A percentile compares a stretch with the other conserved stretches of the same genome.
These are phyloP conservation scores for Lactarius psammicola DNA, from an alignment of 768 basidiomycete species.

Conservation along the genomic window DNA sequence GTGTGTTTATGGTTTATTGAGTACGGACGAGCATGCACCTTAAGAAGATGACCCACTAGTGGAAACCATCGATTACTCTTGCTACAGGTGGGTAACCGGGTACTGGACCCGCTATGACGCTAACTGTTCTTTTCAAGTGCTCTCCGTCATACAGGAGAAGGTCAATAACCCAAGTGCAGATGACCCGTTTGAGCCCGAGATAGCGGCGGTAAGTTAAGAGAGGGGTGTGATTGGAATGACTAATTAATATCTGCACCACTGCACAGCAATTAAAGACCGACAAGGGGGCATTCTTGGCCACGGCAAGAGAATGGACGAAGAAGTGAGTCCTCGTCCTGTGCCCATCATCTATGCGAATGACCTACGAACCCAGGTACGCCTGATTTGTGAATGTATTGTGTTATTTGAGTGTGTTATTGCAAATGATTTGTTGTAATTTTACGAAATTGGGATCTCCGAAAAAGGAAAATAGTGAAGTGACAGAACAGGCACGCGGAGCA, in stretches of 20 bases:
- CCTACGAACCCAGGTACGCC: slow-evolving; percentile 26
- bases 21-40: slow-evolving; percentile 4
- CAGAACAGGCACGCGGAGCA: neutral
- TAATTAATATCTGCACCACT: neutral
- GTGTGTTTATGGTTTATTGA: slow-evolving; percentile 41
- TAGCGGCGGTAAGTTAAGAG: slow-evolving; percentile 62
- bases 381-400: neutral
- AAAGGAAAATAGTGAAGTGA: neutral
- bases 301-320: slow-evolving; percentile 84
- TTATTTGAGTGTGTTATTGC: neutral
- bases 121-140: slow-evolving; percentile 45
- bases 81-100: slow-evolving; percentile 52
- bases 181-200: slow-evolving; percentile 86
- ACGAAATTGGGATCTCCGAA: neutral
- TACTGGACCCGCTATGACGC: neutral
- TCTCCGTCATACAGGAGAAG: slow-evolving; percentile 77
- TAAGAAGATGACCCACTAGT: slow-evolving; percentile 44
- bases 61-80: slow-evolving; percentile 80
- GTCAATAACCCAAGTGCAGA: slow-evolving; percentile 85
- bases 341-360: slow-evolving; percentile 1
- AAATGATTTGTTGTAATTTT: neutral
- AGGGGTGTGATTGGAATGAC: neutral
- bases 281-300: slow-evolving; percentile 65
- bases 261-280: slow-evolving; percentile 73
- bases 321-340: slow-evolving; percentile 47